Evolutionary conservation across 2,329 filamentous ascomycete species (phyloP), one percentile per base, ranked within the genome.

Genomic region (Penicillium sp.): DNA sequence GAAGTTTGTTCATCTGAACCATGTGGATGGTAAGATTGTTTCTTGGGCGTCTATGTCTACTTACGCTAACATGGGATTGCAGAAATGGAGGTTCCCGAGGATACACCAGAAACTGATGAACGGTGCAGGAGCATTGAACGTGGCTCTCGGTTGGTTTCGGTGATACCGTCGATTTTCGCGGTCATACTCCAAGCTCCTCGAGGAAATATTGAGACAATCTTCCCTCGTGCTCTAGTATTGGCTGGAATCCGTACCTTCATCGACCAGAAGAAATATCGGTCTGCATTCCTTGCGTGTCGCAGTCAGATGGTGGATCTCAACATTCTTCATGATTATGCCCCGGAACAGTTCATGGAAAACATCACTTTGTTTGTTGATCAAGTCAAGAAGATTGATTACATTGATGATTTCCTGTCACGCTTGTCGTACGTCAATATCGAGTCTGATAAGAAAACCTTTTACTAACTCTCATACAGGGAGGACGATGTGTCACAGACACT

Each of bases 241-340:
- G 91, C 91, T 2, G 92, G 91, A 27, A 95, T 99, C 53, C 85
- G 94, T 46, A 83, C 84, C 47, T 85, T 89, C 49, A 90, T 99
- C 49, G 88, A 91, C 51, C 79, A 83, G 32, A 89, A 89, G 70
- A 85, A 94, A 65, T 99, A 97, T 68, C 84, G 82, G 46, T 85
- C 84, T 49, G 94, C 94, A 0, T 99, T 97, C 69, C 79, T 89
- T 23, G 87, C 91, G 59, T 97, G 94, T 70, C 86, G 94, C 48
- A 93, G 87, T 23, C 95, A 99, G 70, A 85, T 95, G 63, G 94
- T 99, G 1, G 94, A 99, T 68, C 92, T 97, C 88, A 99, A 99
- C 68, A 93, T 99, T 58, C 79, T 99, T 3, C 93, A 96, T 67
- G 94, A 99, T 68, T 90, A 97, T 73, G 86, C 86, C n/a, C 91